These are phyloP conservation scores for Cadophora malorum DNA, from an alignment of 2,329 filamentous ascomycete genomes.

Conservation along the genomic window DNA sequence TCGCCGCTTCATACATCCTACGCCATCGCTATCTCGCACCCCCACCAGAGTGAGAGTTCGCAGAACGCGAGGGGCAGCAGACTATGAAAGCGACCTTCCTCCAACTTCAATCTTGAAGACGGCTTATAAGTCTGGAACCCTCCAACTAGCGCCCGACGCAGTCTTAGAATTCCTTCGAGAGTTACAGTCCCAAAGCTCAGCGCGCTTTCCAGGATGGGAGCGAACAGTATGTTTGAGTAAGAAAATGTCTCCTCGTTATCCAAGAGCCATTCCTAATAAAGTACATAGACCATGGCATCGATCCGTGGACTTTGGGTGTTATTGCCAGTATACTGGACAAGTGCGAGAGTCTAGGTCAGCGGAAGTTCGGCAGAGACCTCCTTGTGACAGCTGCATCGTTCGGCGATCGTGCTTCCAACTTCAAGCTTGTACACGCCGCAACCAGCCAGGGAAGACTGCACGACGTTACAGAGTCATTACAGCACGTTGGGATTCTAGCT, in stretches of 20 bases:
- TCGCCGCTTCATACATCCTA: background rate
- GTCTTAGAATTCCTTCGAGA: slow-evolving; percentile 38
- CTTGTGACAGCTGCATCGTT: slow-evolving; percentile 39
- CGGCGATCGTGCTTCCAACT: slow-evolving; percentile 41
- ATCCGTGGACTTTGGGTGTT: slow-evolving; percentile 33
- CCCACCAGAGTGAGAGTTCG: background rate
- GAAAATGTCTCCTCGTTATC: background rate
- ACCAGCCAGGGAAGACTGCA: slow-evolving; percentile 24
- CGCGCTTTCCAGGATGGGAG: slow-evolving; percentile 30
- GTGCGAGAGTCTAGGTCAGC: slow-evolving; percentile 31
- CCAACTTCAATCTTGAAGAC: slow-evolving; percentile 35
- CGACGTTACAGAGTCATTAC: slow-evolving; percentile 28
- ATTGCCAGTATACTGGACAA: slow-evolving; percentile 39
- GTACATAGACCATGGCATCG: slow-evolving; percentile 37
- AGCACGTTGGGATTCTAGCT: slow-evolving; percentile 37
- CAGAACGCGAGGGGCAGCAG: slow-evolving; percentile 2
- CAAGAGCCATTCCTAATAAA: background rate
- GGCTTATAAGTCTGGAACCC: slow-evolving; percentile 37
- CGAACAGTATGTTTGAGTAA: slow-evolving; percentile 37
- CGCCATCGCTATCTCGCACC: background rate
- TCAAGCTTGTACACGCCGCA: slow-evolving; percentile 35
- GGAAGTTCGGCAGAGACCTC: slow-evolving; percentile 35
- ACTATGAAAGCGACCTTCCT: slow-evolving; percentile 35
- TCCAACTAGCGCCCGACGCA: slow-evolving; percentile 36
- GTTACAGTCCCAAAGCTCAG: slow-evolving; percentile 25